Evolutionary conservation across 208 protist species (phyloP), one percentile per base, ranked within the genome.

Genomic region (Crithidia brevicula): DNA sequence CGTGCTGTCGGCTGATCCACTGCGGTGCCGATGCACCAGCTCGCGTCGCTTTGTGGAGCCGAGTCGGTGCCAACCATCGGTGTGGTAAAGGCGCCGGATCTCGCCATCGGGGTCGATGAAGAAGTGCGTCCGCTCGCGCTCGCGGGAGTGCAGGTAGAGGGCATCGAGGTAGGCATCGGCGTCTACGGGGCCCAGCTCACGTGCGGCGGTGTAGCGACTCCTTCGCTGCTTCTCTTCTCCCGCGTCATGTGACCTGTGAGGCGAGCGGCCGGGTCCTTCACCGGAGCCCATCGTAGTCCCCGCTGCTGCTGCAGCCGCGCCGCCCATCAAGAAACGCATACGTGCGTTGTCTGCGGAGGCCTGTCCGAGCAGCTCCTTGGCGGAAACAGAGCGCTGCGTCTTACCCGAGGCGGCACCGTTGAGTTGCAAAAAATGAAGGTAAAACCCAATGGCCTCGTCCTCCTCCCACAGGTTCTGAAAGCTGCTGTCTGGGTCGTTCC

Each of bases 31-130:
- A n/a, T 30, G 54, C n/a, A 60, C 36, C 20, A 31, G 11, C 23
- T 43, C 11, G 8, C 54, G 33, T 3, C 54, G 58, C 27, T 50
- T 64, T 16, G 40, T 40, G 7, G 40, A 47, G 20, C 36, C 13
- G 0, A 79, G 46, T 10, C 30, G 43, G 61, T 79, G 73, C 73
- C 73, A 79, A 15, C 65, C 59, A 18, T 58, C 46, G 23, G 66
- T 79, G 46, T 67, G 62, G 60, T 70, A 73, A 22, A 79, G 66
- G 3, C 73, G 65, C 15, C 73, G 56, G 49, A 79, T 68, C 27
- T 79, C 73, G 15, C 73, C 73, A 33, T 79, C 66, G 3, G 54
- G 30, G 66, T 79, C 73, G 15, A 79, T 67, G 33, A 79, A 67
- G 42, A 69, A 60, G 47, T 65, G 49, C 42, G 51, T 67, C 22